Evolutionary conservation across 352 stramenopile species (phyloP).

Genomic region (Thraustochytrium striatum): DNA sequence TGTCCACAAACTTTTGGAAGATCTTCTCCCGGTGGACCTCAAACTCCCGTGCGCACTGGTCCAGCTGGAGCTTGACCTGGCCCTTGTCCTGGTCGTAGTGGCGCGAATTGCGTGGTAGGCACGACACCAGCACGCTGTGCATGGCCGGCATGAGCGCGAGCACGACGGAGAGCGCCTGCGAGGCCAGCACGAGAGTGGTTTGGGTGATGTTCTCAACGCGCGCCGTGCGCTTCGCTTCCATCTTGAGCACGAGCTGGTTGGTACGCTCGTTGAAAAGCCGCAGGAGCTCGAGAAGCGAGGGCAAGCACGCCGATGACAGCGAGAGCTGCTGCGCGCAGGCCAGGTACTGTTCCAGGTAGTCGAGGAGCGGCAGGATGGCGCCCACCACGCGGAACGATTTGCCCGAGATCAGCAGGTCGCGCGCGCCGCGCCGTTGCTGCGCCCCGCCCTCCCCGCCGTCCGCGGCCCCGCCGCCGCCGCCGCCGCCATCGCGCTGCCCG

Average conservation of each 20-base stretch:
- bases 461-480: not conserved
- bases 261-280: slow-evolving; percentile 38
- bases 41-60: slow-evolving; percentile 17
- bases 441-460: not conserved
- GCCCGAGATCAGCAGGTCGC: not conserved
- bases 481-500: not conserved
- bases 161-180: slow-evolving; percentile 26
- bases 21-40: slow-evolving; percentile 4
- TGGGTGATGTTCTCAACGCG: slow-evolving; percentile 1
- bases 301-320: not conserved
- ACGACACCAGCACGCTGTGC: not conserved
- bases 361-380: not conserved
- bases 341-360: slow-evolving; percentile 19
- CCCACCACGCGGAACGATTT: slow-evolving; percentile 1
- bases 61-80: slow-evolving; percentile 37
- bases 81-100: slow-evolving; percentile 32
- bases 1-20: slow-evolving; percentile 38
- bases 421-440: not conserved
- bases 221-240: slow-evolving; percentile 23
- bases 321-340: slow-evolving; percentile 36
- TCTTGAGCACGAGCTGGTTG: slow-evolving; percentile 15
- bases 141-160: slow-evolving; percentile 7
- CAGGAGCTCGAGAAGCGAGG: slow-evolving; percentile 1
- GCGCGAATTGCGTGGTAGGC: not conserved
- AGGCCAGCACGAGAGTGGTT: slow-evolving; percentile 16